Percentiles rank a stretch among this genome's conserved stretches.
These are phyloP conservation scores for Cystobasidium pallidum DNA, from an alignment of 1,284 basidiomycete genomes.

Conservation along the genomic window DNA sequence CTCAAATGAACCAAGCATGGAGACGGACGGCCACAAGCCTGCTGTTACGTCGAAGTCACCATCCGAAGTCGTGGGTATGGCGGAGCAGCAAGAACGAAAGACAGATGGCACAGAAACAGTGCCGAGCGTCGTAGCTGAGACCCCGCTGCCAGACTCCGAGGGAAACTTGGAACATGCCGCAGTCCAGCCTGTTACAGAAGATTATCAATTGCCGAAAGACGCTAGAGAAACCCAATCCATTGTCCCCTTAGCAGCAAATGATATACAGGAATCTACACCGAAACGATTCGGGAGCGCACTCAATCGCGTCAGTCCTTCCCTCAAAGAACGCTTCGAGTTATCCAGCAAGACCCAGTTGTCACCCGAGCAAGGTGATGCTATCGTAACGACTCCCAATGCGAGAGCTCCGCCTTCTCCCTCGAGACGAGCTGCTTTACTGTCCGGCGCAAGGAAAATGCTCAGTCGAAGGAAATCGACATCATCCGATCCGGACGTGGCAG, in stretches of 20 bases:
- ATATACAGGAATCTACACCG: background rate
- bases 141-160: no score
- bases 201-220: no score
- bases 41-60: no score
- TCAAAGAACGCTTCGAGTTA: conserved; percentile 34
- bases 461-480: conserved; percentile 30
- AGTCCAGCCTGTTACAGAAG: no score
- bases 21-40: no score
- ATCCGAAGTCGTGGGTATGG: no score
- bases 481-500: background rate
- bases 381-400: background rate
- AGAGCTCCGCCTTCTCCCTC: conserved; percentile 17
- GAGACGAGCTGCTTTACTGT: conserved; percentile 13
- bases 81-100: no score
- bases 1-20: no score
- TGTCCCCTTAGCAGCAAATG: background rate
- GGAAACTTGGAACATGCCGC: no score
- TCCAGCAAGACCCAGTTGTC: background rate
- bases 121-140: no score
- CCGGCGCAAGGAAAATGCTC: conserved; percentile 34
- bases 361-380: background rate
- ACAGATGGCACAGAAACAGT: no score
- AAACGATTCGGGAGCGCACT: conserved; percentile 27
- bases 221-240: no score
- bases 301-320: conserved; percentile 39